Evolutionary conservation across 352 stramenopile species (phyloP).

Genomic region (Globisporangium camurandrum): DNA sequence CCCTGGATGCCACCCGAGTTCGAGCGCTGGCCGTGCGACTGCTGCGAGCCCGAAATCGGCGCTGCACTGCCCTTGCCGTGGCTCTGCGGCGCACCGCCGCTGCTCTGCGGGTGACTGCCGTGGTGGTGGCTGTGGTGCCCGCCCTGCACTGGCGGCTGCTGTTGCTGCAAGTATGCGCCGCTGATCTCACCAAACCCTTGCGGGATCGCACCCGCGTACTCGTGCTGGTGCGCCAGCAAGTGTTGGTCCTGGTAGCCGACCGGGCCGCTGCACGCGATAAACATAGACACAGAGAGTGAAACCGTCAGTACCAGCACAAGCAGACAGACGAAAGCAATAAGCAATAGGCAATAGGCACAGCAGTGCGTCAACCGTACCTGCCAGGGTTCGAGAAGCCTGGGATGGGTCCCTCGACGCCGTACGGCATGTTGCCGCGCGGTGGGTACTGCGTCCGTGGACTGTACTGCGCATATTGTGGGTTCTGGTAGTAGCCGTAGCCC

Average conservation of each 20-base stretch:
- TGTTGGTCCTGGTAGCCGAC: conserved; percentile 81
- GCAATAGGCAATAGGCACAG: no score
- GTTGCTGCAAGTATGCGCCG: conserved; percentile 64
- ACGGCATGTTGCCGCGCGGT: conserved; percentile 73
- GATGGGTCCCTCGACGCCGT: conserved; percentile 73
- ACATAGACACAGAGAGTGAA: conserved; percentile 4
- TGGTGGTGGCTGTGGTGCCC: no score
- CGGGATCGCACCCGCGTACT: conserved; percentile 64
- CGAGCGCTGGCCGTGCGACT: conserved; percentile 47
- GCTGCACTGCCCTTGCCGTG: conserved; percentile 50
- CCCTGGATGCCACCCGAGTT: conserved; percentile 53
- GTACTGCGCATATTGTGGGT: conserved; percentile 85
- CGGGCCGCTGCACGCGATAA: conserved; percentile 30
- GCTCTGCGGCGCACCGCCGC: conserved; percentile 40
- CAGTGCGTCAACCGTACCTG: no score
- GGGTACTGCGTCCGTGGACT: conserved; percentile 82
- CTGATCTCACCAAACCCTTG: conserved; percentile 84
- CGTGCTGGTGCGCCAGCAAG: conserved; percentile 69
- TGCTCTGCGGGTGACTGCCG: conserved; percentile 47
- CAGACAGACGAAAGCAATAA: no score
- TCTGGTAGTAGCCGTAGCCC: conserved; percentile 85
- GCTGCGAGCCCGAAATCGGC: conserved; percentile 28
- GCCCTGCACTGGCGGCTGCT: conserved; percentile 31
- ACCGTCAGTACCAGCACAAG: neutral
- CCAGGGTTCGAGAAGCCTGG: conserved; percentile 73